A percentile compares a stretch with the other conserved stretches of the same genome.
Evolutionary conservation across 176 grass and related monocot species (phyloP).

Genomic region (Zea luxurians): DNA sequence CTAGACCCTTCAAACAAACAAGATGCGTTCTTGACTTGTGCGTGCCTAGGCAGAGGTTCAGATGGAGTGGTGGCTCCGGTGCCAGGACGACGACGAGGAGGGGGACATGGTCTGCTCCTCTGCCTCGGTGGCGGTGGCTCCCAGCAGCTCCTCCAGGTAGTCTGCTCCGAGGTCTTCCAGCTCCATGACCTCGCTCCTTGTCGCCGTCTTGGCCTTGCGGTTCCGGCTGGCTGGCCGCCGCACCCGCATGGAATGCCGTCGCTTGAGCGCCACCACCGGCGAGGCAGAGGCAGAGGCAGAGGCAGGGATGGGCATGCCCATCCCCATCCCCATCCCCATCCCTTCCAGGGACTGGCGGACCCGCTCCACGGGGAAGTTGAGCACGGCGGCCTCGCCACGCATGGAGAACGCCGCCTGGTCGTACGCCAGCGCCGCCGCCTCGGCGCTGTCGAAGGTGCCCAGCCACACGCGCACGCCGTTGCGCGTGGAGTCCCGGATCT

Average conservation of each 20-base stretch:
- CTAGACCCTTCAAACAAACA: too few relatives aligned
- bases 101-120: background rate
- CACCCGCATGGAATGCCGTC: slow-evolving; percentile 44
- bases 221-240: background rate
- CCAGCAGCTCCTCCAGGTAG: slow-evolving; percentile 62
- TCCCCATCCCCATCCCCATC: slow-evolving; percentile 1
- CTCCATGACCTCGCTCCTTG: slow-evolving; percentile 43
- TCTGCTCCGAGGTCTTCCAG: slow-evolving; percentile 64
- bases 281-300: slow-evolving; percentile 11
- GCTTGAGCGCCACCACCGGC: slow-evolving; percentile 64
- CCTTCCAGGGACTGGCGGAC: slow-evolving; percentile 49
- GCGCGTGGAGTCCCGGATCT: slow-evolving; percentile 73
- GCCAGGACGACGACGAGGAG: background rate
- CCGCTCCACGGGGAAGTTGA: slow-evolving; percentile 64
- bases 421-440: slow-evolving; percentile 69
- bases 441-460: slow-evolving; percentile 68
- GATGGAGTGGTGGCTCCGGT: slow-evolving; percentile 43
- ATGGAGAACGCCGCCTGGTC: slow-evolving; percentile 76
- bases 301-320: background rate
- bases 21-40: too few relatives aligned
- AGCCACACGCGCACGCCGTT: slow-evolving; percentile 68
- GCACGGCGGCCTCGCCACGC: slow-evolving; percentile 50
- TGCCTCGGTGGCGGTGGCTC: background rate
- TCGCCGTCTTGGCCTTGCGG: slow-evolving; percentile 17
- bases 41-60: background rate